phyloP scores from a whole-genome alignment of 345 rosid species.

The Trapa incisa region DNA sequence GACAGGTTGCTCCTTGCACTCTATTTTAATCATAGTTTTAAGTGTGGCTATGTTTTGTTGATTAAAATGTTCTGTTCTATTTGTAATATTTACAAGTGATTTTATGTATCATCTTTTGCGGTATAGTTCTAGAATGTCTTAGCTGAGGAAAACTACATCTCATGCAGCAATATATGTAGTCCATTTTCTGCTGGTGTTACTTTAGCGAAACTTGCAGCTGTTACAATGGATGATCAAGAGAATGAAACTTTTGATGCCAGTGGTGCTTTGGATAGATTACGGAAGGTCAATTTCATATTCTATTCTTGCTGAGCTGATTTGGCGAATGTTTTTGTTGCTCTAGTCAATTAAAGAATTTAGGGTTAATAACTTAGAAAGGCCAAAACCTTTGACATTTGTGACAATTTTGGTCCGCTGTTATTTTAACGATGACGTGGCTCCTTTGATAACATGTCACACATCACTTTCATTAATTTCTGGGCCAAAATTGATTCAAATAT shows the following conservation, averaged over 20 bases:
- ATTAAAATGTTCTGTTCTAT: not conserved
- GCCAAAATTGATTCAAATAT: no score
- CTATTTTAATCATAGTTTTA: slow-evolving; percentile 6
- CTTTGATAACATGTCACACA: no score
- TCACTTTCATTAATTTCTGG: no score
- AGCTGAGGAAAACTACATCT: slow-evolving; percentile 3
- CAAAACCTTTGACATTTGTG: no score
- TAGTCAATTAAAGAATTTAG: not conserved
- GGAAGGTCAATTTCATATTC: slow-evolving; percentile 52
- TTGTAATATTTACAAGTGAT: not conserved
- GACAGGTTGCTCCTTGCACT: slow-evolving; percentile 43
- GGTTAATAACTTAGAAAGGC: not conserved
- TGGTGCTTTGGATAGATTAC: slow-evolving; percentile 88
- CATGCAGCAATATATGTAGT: slow-evolving; percentile 60
- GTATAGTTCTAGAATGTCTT: slow-evolving; percentile 10
- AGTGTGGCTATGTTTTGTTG: slow-evolving; percentile 8
- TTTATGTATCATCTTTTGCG: slow-evolving; percentile 1
- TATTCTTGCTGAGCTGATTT: slow-evolving; percentile 13
- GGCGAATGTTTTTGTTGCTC: slow-evolving; percentile 1
- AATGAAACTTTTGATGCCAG: slow-evolving; percentile 96
- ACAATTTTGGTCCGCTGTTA: no score
- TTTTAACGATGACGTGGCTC: no score
- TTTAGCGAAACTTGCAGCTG: slow-evolving; percentile 95
- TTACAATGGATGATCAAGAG: slow-evolving; percentile 91
- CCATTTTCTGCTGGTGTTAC: slow-evolving; percentile 91